Base-by-base conservation (phyloP, 768 basidiomycete species). In the Nevesoporus exiguus region DNA sequence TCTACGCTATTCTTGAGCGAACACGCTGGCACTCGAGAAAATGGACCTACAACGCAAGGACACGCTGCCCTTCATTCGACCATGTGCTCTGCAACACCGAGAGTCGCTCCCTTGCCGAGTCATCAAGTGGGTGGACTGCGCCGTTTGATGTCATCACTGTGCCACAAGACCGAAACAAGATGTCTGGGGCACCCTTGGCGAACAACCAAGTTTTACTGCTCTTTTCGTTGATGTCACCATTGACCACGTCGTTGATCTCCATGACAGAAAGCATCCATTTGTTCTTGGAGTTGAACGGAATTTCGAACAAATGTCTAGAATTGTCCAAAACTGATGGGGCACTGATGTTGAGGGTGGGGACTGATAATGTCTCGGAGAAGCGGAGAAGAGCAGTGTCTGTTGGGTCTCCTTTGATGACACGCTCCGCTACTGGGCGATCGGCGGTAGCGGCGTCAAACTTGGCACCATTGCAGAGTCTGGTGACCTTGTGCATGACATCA, bases 161-260 rank as follows among this genome's bases (percentile, higher is more conserved):
- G 6, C 64, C 70, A 54, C 79, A 80, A 17, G 65, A 64, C 10
- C 67, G 69, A 51, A 80, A 73, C 25, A 82, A 69, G 21, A 81
- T 70, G 52, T 85, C 83, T 0, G 83, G 83, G 1, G 81, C 83
- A n/a, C 82, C 82, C 64, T 84, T 83, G 63, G 76, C 74, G 46
- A 78, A 68, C 53, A 84, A 66, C 65, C 76, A 66, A 0, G 55
- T 61, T 31, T 6, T 59, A 7, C 49, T 27, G 7, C 39, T 36
- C 45, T 57, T 51, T 51, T 60, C 46, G 40, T 34, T 41, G 17
- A 55, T 47, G 2, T 58, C 43, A 22, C 56, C 47, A 14, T 58
- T 37, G n/a, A 44, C 44, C 48, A 55, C 9, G 58, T 59, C 42
- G 59, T 62, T 54, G 33, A 70, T 34, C 11, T 66, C 46, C 1